Conservation (phyloP, 2,329 filamentous ascomycete genomes). For the Ophiostoma sp. region DNA sequence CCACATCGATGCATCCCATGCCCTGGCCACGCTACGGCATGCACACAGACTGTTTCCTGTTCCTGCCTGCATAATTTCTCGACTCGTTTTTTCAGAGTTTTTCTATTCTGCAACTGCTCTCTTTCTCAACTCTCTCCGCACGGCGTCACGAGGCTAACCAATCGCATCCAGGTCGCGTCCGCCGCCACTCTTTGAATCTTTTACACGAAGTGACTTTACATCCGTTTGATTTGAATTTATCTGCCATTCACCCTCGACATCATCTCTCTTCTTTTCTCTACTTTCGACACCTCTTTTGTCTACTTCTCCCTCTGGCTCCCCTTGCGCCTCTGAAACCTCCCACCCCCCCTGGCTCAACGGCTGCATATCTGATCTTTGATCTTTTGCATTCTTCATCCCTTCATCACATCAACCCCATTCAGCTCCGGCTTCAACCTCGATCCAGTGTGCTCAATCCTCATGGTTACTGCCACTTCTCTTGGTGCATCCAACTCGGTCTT, state of each 20-base stretch:
- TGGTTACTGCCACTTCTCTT: not conserved
- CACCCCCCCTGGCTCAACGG: slow-evolving; percentile 1
- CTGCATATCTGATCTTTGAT: slow-evolving; percentile 10
- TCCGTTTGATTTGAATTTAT: not conserved
- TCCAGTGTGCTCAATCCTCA: no score
- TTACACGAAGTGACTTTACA: not conserved
- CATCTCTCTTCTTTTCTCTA: not conserved
- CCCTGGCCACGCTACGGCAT: slow-evolving; percentile 1
- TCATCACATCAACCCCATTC: not conserved
- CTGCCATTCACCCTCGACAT: not conserved
- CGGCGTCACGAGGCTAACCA: slow-evolving; percentile 30
- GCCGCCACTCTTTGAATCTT: slow-evolving; percentile 24
- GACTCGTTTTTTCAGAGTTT: not conserved
- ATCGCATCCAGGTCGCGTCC: slow-evolving; percentile 27
- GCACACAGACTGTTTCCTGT: not conserved
- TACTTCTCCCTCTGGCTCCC: not conserved
- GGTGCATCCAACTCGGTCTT: not conserved
- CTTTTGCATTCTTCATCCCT: slow-evolving; percentile 6
- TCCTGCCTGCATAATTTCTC: slow-evolving; percentile 5
- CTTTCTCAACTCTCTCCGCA: slow-evolving; percentile 12
- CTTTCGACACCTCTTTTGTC: not conserved
- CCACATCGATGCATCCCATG: not conserved
- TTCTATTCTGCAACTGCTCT: not conserved
- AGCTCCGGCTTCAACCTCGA: not conserved
- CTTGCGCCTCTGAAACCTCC: not conserved